Evolutionary conservation across 2,329 filamentous ascomycete species (phyloP).

Genomic region (Aspergillus jensenii): DNA sequence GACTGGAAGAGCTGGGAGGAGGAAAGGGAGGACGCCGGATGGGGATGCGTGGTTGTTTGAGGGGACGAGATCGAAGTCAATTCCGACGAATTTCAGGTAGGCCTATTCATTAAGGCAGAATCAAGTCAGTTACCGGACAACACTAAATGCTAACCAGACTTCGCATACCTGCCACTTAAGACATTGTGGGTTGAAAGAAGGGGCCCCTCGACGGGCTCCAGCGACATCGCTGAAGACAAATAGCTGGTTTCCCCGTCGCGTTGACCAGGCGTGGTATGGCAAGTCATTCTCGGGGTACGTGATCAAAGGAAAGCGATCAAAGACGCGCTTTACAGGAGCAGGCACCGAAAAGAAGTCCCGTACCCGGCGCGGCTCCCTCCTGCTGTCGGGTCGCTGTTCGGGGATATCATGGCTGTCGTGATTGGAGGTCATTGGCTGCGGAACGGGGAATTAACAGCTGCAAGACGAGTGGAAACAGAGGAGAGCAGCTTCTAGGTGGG

Average conservation of each 20-base stretch:
- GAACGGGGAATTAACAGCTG: not conserved
- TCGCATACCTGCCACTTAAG: constrained; percentile 85
- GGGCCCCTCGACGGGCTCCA: constrained; percentile 61
- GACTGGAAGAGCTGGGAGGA: constrained; percentile 59
- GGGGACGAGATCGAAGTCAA: constrained; percentile 65
- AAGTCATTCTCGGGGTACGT: constrained; percentile 75
- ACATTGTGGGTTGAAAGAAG: constrained; percentile 89
- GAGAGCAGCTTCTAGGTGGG: not conserved
- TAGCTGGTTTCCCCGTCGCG: constrained; percentile 57
- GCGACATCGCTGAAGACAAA: constrained; percentile 72
- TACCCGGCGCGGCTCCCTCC: constrained; percentile 19
- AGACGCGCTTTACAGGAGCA: constrained; percentile 74
- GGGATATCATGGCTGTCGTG: constrained; percentile 21
- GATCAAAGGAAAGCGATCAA: constrained; percentile 77
- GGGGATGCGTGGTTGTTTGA: constrained; percentile 95
- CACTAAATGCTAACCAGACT: not conserved
- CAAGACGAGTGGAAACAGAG: not conserved
- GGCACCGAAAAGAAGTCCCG: constrained; percentile 53
- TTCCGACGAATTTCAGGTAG: constrained; percentile 73
- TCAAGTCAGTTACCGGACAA: not conserved
- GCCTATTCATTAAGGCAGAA: constrained; percentile 53
- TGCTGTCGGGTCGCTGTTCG: constrained; percentile 25
- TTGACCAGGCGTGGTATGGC: constrained; percentile 59
- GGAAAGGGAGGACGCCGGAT: constrained; percentile 81
- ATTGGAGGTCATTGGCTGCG: constrained; percentile 25